phyloP scores from a whole-genome alignment of 371 early-diverging fungal genomes.

The Conidiobolus incongruus region DNA sequence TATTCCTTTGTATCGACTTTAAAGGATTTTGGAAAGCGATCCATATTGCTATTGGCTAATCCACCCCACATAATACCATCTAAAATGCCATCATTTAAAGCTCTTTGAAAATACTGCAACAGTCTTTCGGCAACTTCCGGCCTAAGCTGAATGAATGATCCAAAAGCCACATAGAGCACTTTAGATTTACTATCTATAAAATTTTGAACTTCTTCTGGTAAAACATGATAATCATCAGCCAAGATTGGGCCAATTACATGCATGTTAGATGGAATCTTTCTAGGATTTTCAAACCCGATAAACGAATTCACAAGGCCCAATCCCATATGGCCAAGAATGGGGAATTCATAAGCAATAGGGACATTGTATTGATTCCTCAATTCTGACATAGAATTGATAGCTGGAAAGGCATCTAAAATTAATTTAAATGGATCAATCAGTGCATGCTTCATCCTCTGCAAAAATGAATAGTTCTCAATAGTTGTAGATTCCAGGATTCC shows the following conservation, averaged over 20 bases:
- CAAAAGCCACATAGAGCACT: not conserved
- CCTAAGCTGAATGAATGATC: not conserved
- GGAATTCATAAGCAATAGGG: not conserved
- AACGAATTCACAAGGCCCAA: not conserved
- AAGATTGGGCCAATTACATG: conserved; percentile 1
- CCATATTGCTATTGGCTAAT: not conserved
- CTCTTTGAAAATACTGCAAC: not conserved
- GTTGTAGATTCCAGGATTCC: not conserved
- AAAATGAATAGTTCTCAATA: not conserved
- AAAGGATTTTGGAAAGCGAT: not conserved
- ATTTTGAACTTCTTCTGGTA: not conserved
- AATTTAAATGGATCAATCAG: not conserved
- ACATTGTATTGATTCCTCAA: not conserved
- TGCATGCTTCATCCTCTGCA: not conserved
- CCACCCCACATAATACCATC: conserved; percentile 6
- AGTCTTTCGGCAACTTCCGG: not conserved
- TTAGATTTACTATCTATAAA: not conserved
- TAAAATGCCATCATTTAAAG: not conserved
- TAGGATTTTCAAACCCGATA: not conserved
- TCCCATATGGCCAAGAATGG: not conserved
- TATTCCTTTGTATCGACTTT: too few species aligned
- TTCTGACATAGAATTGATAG: not conserved
- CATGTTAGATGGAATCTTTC: not conserved
- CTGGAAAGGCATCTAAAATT: not conserved
- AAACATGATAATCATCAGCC: not conserved